Conservation (phyloP, 2,329 filamentous ascomycete genomes). For the Westerdykella aurantiaca region DNA sequence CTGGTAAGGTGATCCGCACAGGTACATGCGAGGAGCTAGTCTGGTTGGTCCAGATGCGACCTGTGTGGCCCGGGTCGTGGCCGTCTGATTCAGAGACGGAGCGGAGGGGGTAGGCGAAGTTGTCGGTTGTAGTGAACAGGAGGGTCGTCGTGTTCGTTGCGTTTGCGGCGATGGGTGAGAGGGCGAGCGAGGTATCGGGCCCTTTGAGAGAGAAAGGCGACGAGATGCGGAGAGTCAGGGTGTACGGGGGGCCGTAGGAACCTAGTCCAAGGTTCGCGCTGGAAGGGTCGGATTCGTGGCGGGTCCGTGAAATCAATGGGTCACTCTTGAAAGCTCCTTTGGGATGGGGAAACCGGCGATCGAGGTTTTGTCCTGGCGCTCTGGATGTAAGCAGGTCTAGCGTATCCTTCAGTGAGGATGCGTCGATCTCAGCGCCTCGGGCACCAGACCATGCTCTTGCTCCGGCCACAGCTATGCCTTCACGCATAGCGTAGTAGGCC, state of each 20-base stretch:
- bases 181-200: conserved; percentile 39
- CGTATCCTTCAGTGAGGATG: conserved; percentile 22
- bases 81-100: conserved; percentile 41
- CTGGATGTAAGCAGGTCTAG: conserved; percentile 36
- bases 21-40: conserved; percentile 43
- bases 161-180: conserved; percentile 22
- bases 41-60: conserved; percentile 49
- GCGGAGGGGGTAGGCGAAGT: conserved; percentile 45
- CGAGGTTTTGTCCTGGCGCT: conserved; percentile 44
- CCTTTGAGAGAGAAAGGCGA: conserved; percentile 44
- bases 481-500: conserved; percentile 44
- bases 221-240: conserved; percentile 33
- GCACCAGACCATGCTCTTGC: conserved; percentile 41
- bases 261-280: conserved; percentile 27
- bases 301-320: conserved; percentile 33
- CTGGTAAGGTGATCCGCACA: conserved; percentile 33
- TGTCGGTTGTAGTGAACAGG: conserved; percentile 38
- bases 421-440: conserved; percentile 30
- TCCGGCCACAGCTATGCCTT: conserved; percentile 42
- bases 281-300: neutral
- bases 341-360: conserved; percentile 25
- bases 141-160: conserved; percentile 28
- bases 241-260: conserved; percentile 46
- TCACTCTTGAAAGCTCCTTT: conserved; percentile 4
- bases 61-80: conserved; percentile 44